Evolutionary conservation across 208 protist genomes (phyloP), one percentile per base, ranked within the genome.

Genomic region (Leishmania arabica): DNA sequence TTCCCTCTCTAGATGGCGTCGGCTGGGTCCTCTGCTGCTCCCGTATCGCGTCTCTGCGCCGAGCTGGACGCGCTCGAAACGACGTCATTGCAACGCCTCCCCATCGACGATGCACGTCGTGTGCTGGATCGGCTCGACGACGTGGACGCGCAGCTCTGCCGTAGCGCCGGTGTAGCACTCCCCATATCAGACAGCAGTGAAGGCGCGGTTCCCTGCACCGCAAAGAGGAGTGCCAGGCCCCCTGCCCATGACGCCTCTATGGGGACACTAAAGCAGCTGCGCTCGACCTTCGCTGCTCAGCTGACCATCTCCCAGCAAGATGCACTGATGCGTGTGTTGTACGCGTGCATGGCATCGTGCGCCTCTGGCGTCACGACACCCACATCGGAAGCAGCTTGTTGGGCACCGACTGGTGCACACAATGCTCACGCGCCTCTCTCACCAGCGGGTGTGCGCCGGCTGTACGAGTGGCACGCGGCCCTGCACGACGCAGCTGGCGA

Each of bases 251-350:
- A 27, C 40, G 4, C 8, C 15, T 34, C 31, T 11, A 31, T 4
- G 15, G 62, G 27, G 64, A 58, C 40, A 11, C 11, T 51, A 54
- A 68, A 24, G 31, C 24, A 42, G 51, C 54, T 68, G 62, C 27
- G 62, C 62, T 37, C 31, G 2, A 37, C 11, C 62, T 68, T 68
- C 31, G 37, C 13, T 49, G 37, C 45, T 31, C 13, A n/a, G n/a
- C 66, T 84, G 6, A 70, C 65, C n/a, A 19, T 62, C 51, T 19
- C 76, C 62, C 74, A 79, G 66, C 80, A 79, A 56, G 75, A 84
- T 34, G 49, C 75, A 7, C 54, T 84, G 62, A 84, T 84, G 80
- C 60, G 42, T 15, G 80, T 84, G 0, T n/a, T 84, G 31, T 84
- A 84, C 42, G 66, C 66, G 21, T 84, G 80, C 42, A 84, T 84